A percentile compares a stretch with the other conserved stretches of the same genome.
These are phyloP conservation scores for Hypericum androsaemum DNA, from an alignment of 345 rosid species.

Conservation along the genomic window DNA sequence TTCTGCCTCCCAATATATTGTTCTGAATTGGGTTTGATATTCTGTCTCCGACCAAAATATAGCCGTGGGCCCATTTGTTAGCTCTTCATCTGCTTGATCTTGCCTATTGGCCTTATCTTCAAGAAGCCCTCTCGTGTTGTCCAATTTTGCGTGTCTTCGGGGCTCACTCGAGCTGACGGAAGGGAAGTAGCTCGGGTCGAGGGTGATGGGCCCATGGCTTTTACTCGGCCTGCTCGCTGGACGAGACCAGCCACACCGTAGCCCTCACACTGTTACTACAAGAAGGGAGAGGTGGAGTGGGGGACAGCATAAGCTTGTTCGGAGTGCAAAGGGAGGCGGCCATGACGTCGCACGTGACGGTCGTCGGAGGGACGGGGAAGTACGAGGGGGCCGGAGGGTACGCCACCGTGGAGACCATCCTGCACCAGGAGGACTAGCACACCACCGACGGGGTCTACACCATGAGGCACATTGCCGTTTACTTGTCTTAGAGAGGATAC, in stretches of 20 bases:
- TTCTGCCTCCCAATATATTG: too few species aligned
- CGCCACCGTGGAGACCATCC: conserved; percentile 51
- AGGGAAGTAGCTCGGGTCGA: conserved; percentile 70
- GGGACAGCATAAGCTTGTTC: conserved; percentile 66
- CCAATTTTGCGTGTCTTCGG: too few species aligned
- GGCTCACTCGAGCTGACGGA: conserved; percentile 72
- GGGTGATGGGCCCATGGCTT: conserved; percentile 77
- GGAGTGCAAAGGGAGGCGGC: conserved; percentile 81
- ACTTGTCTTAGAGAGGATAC: conserved; percentile 29
- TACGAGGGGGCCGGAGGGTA: conserved; percentile 68
- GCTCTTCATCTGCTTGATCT: too few species aligned
- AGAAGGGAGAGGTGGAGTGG: conserved; percentile 27
- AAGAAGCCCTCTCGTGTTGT: too few species aligned
- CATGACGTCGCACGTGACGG: conserved; percentile 49
- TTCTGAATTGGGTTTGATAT: too few species aligned
- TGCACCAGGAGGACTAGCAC: conserved; percentile 54
- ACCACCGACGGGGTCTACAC: conserved; percentile 79
- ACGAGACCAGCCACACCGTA: conserved; percentile 81
- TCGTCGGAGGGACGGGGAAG: conserved; percentile 81
- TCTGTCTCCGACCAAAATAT: too few species aligned
- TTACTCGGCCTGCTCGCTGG: conserved; percentile 77
- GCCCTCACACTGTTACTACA: conserved; percentile 52
- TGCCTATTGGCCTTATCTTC: too few species aligned
- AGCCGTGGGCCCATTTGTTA: too few species aligned
- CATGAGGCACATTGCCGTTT: conserved; percentile 52